These are phyloP conservation scores for Pisolithus orientalis DNA, from an alignment of 768 basidiomycete genomes.

Conservation along the genomic window DNA sequence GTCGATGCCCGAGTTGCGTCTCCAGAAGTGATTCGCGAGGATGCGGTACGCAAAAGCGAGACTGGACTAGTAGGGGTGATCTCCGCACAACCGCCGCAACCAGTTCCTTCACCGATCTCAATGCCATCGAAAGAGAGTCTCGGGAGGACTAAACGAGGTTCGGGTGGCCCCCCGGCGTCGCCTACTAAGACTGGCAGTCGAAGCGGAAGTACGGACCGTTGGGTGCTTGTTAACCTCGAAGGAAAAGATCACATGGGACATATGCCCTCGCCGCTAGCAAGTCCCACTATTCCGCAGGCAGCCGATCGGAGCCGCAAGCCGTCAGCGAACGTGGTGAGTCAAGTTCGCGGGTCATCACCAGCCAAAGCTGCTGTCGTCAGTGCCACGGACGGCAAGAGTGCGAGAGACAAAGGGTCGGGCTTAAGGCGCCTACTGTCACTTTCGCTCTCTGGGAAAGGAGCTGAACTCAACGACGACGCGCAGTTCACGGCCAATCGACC, in stretches of 20 bases:
- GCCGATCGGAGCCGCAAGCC: conserved; percentile 24
- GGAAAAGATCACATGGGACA: conserved; percentile 30
- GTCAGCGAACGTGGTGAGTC: conserved; percentile 19
- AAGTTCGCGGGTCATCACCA: conserved; percentile 36
- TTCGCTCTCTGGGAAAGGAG: conserved; percentile 25
- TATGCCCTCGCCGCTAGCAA: conserved; percentile 14
- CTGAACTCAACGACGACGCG: conserved; percentile 18
- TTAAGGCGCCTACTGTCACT: conserved; percentile 27
- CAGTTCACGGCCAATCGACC: conserved; percentile 20
- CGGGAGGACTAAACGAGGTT: conserved; percentile 17
- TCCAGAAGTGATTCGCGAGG: conserved; percentile 44
- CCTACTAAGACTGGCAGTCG: conserved; percentile 28
- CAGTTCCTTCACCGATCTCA: conserved; percentile 19
- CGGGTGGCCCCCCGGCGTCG: conserved; percentile 22
- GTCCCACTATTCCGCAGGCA: conserved; percentile 22
- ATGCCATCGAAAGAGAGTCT: conserved; percentile 21
- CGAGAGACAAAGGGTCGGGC: conserved; percentile 25
- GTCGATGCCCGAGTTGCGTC: conserved; percentile 45
- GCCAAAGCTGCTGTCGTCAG: conserved; percentile 60
- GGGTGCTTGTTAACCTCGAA: conserved; percentile 63
- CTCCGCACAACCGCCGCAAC: conserved; percentile 23
- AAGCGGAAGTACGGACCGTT: conserved; percentile 45
- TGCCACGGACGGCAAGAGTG: conserved; percentile 38
- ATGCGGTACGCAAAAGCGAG: conserved; percentile 53
- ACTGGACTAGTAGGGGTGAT: conserved; percentile 53